Evolutionary conservation across 768 basidiomycete species (phyloP).

Genomic region (Amanita rubescens): DNA sequence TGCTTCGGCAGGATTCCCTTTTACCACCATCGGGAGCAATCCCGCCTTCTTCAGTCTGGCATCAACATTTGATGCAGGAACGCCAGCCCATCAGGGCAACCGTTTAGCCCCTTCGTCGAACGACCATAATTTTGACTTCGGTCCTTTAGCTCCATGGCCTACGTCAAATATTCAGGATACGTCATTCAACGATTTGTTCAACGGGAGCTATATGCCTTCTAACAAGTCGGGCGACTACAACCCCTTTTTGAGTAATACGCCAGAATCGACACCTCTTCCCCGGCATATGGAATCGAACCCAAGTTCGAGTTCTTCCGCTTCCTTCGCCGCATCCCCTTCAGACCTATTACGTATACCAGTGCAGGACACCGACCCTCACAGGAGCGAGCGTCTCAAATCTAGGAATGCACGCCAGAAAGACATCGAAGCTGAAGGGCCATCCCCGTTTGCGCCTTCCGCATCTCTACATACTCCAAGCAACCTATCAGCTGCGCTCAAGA

Average conservation of each 20-base stretch:
- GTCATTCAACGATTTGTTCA: slow-evolving; percentile 40
- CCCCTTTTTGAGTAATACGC: background rate
- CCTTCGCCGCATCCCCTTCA: slow-evolving; percentile 31
- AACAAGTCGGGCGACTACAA: background rate
- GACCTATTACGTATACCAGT: slow-evolving; percentile 3
- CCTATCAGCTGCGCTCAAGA: slow-evolving; percentile 18
- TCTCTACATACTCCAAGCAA: slow-evolving; percentile 18
- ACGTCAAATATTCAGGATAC: slow-evolving; percentile 25
- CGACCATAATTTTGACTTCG: slow-evolving; percentile 42
- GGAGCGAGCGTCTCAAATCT: slow-evolving; percentile 43
- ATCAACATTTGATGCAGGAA: slow-evolving; percentile 41
- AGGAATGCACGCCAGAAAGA: slow-evolving; percentile 39
- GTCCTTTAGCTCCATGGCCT: slow-evolving; percentile 37
- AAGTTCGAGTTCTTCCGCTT: slow-evolving; percentile 25
- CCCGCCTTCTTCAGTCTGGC: slow-evolving; percentile 83
- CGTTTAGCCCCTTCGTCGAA: background rate
- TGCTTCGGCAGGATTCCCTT: slow-evolving; percentile 41
- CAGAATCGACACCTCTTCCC: background rate
- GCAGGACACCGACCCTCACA: slow-evolving; percentile 2
- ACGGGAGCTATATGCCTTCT: slow-evolving; percentile 9
- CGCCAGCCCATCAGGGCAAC: slow-evolving; percentile 15
- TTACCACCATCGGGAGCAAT: slow-evolving; percentile 77
- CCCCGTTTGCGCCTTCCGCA: slow-evolving; percentile 42
- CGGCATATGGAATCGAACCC: slow-evolving; percentile 15
- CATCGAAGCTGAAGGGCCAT: slow-evolving; percentile 47